Evolutionary conservation across 345 rosid genomes (phyloP).

Genomic region (Passiflora organensis): DNA sequence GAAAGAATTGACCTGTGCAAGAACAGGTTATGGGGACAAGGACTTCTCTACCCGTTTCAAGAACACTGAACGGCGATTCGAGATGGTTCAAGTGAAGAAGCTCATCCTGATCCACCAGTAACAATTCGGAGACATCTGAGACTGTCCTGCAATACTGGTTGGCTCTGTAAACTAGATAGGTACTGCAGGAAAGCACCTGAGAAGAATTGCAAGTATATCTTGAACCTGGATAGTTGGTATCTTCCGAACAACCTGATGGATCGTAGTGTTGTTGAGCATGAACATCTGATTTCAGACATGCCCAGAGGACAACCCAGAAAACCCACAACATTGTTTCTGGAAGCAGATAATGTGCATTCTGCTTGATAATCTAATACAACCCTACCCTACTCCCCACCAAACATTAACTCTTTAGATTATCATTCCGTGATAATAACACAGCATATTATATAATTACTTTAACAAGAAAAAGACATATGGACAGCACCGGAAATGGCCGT

Average conservation of each 20-base stretch:
- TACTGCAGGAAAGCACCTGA: constrained; percentile 23
- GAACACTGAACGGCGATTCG: constrained; percentile 14
- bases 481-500: too few relatives aligned
- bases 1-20: constrained; percentile 34
- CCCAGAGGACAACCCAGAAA: constrained; percentile 24
- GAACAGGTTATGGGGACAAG: constrained; percentile 39
- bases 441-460: too few relatives aligned
- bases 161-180: constrained; percentile 47
- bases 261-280: constrained; percentile 42
- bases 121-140: constrained; percentile 31
- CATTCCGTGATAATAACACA: too few relatives aligned
- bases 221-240: constrained; percentile 29
- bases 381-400: neutral
- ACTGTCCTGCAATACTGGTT: constrained; percentile 28
- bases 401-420: too few relatives aligned
- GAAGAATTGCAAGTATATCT: constrained; percentile 41
- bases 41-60: constrained; percentile 41
- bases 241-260: constrained; percentile 21
- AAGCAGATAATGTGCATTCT: neutral
- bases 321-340: constrained; percentile 24
- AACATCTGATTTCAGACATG: constrained; percentile 3
- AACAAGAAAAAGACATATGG: too few relatives aligned
- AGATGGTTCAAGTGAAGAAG: constrained; percentile 28
- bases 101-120: constrained; percentile 17
- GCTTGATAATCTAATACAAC: neutral